Conservation (phyloP, 2,329 filamentous ascomycete species). For the Aspergillus neoniger region DNA sequence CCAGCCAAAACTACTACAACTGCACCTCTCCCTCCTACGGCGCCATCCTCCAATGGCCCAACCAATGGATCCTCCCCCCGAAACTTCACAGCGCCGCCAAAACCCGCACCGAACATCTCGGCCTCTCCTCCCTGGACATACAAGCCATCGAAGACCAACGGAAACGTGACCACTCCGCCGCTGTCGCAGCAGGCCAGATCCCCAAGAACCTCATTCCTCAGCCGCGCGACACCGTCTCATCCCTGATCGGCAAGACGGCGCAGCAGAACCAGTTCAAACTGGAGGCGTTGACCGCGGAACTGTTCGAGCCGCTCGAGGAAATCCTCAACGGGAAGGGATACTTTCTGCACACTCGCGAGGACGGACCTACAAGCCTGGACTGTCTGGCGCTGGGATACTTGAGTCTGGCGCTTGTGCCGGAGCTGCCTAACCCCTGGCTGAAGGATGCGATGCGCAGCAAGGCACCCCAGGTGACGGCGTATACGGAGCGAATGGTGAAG, state of each 20-base stretch:
- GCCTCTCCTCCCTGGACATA: constrained; percentile 67
- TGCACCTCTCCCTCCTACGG: constrained; percentile 80
- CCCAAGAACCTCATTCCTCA: constrained; percentile 56
- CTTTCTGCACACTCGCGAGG: constrained; percentile 51
- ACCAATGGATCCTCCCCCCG: constrained; percentile 83
- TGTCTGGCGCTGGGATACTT: constrained; percentile 81
- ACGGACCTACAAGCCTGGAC: constrained; percentile 66
- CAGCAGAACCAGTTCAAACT: constrained; percentile 74
- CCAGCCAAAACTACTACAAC: constrained; percentile 79
- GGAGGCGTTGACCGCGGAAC: constrained; percentile 69
- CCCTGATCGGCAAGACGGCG: constrained; percentile 66
- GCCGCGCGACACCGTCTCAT: constrained; percentile 60
- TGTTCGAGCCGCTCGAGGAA: constrained; percentile 70
- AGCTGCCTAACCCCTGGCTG: constrained; percentile 65
- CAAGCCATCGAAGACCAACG: constrained; percentile 50
- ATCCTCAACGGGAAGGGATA: constrained; percentile 60
- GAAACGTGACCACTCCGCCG: constrained; percentile 40
- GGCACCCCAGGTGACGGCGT: constrained; percentile 48
- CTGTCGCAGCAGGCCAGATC: constrained; percentile 42
- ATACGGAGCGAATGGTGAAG: constrained; percentile 44
- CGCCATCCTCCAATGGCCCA: constrained; percentile 76
- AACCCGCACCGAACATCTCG: constrained; percentile 68
- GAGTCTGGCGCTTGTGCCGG: constrained; percentile 66
- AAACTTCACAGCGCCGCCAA: constrained; percentile 70
- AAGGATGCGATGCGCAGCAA: constrained; percentile 57